Percentiles rank a stretch among this genome's conserved stretches.
These are phyloP conservation scores for Aotearoamyces nothofagi DNA, from an alignment of 2,329 filamentous ascomycete genomes.

Conservation along the genomic window DNA sequence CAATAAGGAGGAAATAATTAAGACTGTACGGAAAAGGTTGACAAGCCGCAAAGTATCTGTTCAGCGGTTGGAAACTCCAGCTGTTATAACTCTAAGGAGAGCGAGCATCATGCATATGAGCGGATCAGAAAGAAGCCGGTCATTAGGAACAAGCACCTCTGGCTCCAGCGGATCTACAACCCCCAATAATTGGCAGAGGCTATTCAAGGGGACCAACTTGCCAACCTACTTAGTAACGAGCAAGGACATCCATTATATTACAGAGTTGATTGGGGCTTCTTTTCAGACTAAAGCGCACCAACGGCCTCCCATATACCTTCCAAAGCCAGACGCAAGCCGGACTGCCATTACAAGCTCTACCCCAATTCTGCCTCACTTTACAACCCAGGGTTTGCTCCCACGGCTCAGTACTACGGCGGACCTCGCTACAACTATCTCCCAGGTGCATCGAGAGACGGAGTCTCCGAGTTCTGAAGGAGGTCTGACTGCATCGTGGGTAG, in stretches of 20 bases:
- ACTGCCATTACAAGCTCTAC: neutral
- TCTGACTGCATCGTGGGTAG: too few species aligned
- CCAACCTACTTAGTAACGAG: neutral
- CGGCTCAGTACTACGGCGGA: neutral
- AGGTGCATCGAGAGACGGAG: neutral
- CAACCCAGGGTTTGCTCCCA: neutral
- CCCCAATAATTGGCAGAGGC: too few species aligned
- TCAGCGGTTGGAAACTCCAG: conserved; percentile 5
- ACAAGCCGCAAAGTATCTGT: conserved; percentile 7
- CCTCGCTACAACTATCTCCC: neutral
- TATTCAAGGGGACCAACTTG: too few species aligned
- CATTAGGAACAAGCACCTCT: too few species aligned
- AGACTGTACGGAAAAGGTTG: conserved; percentile 10
- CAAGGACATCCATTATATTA: neutral
- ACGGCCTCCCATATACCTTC: neutral
- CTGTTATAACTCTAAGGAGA: conserved; percentile 2
- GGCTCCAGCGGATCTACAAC: too few species aligned
- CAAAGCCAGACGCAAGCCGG: neutral
- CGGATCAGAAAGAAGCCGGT: too few species aligned
- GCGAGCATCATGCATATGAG: too few species aligned
- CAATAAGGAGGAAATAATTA: conserved; percentile 8
- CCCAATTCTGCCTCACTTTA: neutral
- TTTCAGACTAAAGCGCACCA: neutral
- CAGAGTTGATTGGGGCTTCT: neutral
- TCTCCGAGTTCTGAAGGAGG: conserved; percentile 3